Evolutionary conservation across 306 rosid species (phyloP).

Genomic region (Cucurbita argyrosperma): DNA sequence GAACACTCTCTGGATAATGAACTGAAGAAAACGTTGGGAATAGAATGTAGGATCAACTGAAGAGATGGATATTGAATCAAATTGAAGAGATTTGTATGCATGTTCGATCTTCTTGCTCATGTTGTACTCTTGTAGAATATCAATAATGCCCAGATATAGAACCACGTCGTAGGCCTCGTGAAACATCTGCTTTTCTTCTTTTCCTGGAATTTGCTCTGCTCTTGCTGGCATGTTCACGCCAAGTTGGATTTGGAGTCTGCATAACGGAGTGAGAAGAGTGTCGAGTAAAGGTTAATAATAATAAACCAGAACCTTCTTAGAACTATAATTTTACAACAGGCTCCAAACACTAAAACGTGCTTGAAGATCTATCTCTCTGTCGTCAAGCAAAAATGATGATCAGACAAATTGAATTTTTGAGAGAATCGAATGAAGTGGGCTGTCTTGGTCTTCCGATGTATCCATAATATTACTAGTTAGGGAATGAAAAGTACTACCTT

Average conservation of each 20-base stretch:
- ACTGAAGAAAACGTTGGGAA: constrained; percentile 79
- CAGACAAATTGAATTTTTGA: neutral
- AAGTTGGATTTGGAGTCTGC: constrained; percentile 93
- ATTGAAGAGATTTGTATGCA: constrained; percentile 76
- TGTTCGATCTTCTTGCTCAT: constrained; percentile 86
- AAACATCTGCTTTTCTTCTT: constrained; percentile 44
- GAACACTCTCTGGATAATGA: constrained; percentile 66
- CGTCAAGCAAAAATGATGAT: neutral
- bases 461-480: neutral
- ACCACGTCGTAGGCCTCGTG: constrained; percentile 80
- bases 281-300: neutral
- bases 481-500: constrained; percentile 40
- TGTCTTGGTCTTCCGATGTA: neutral
- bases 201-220: constrained; percentile 74
- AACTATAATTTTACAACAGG: no score
- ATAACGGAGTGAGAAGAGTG: neutral
- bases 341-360: neutral
- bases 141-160: constrained; percentile 85
- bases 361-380: neutral
- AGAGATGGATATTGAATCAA: constrained; percentile 79
- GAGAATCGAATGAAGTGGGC: neutral
- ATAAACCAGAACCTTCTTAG: neutral
- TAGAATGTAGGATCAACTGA: constrained; percentile 91
- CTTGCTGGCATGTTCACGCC: constrained; percentile 99
- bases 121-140: constrained; percentile 87